phyloP scores from a whole-genome alignment of 176 grass and related monocot species.

The Hsuehochloa calcarea region DNA sequence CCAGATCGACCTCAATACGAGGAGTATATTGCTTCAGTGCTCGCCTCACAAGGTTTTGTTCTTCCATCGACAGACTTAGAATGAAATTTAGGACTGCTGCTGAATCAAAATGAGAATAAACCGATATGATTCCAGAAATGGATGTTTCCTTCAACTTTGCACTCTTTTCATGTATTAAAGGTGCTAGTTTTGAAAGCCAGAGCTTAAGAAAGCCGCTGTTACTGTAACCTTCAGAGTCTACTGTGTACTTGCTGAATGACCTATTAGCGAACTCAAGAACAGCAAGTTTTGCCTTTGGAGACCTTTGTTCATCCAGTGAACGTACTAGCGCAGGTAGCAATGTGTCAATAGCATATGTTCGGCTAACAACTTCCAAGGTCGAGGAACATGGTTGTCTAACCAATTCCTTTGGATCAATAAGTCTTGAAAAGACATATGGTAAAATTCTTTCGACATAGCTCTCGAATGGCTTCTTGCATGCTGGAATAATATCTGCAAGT shows the following conservation, averaged over 20 bases:
- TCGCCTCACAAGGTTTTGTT: conserved; percentile 75
- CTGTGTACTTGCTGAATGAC: conserved; percentile 66
- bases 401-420: conserved; percentile 77
- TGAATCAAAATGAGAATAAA: conserved; percentile 91
- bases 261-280: conserved; percentile 83
- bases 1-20: conserved; percentile 89
- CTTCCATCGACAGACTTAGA: conserved; percentile 73
- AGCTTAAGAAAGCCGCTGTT: conserved; percentile 85
- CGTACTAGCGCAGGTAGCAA: conserved; percentile 83
- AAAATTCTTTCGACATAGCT: conserved; percentile 76
- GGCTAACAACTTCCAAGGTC: conserved; percentile 68
- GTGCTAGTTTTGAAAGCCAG: conserved; percentile 88
- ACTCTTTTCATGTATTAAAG: conserved; percentile 83
- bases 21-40: conserved; percentile 89
- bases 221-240: conserved; percentile 63
- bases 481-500: conserved; percentile 85
- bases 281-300: conserved; percentile 80
- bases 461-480: conserved; percentile 73
- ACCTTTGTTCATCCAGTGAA: conserved; percentile 89
- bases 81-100: conserved; percentile 78
- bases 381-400: conserved; percentile 67
- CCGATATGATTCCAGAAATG: conserved; percentile 78
- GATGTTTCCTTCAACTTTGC: conserved; percentile 86
- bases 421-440: conserved; percentile 72
- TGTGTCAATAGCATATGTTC: conserved; percentile 74